phyloP scores from a whole-genome alignment of 192 early-diverging fungal species.

The Coemansia sp. region DNA sequence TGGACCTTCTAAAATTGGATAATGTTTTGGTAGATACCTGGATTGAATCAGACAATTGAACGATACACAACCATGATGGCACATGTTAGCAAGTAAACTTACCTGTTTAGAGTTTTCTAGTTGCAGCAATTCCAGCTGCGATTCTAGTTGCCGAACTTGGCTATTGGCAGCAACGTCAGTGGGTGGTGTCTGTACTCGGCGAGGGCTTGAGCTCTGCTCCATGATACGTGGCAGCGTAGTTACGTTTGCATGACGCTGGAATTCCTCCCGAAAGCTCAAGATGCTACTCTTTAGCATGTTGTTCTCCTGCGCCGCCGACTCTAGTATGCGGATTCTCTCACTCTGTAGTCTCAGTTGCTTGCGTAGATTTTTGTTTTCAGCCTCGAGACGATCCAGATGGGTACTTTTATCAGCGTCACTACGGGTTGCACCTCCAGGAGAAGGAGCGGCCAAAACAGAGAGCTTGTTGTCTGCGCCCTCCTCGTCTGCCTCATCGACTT shows the following conservation, averaged over 20 bases:
- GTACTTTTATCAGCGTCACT: neutral
- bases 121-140: conserved; percentile 33
- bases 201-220: conserved; percentile 18
- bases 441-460: neutral
- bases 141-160: conserved; percentile 34
- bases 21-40: neutral
- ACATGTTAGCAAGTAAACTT: conserved; percentile 2
- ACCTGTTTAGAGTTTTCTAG: conserved; percentile 49
- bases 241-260: conserved; percentile 53
- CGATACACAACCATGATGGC: neutral
- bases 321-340: conserved; percentile 47
- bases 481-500: conserved; percentile 26
- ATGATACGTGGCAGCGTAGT: conserved; percentile 35
- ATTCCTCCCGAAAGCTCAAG: conserved; percentile 56
- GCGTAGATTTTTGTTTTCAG: conserved; percentile 39
- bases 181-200: conserved; percentile 12
- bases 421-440: neutral
- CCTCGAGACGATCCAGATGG: neutral
- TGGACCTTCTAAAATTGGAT: conserved; percentile 26
- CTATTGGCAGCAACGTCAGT: neutral
- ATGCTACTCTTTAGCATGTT: conserved; percentile 60
- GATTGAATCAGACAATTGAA: neutral
- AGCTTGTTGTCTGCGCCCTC: neutral
- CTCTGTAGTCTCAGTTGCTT: conserved; percentile 29
- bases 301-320: conserved; percentile 56